Evolutionary conservation across 1,139 yeast genomes (phyloP).

Genomic region (Kodamaea alishanica): DNA sequence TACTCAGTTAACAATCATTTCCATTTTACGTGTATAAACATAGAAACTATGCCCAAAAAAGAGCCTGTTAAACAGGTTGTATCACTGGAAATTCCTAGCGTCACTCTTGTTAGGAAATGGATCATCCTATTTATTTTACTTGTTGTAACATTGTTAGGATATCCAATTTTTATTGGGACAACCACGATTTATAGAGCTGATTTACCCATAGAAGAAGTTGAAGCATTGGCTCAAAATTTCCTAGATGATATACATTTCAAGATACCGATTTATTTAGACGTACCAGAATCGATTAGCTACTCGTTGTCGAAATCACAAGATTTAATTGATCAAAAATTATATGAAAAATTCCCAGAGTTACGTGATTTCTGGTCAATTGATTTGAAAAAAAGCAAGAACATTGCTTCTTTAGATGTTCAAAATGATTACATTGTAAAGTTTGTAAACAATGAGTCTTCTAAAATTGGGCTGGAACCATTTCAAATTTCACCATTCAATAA

Average conservation of each 20-base stretch:
- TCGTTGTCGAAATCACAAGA: constrained; percentile 29
- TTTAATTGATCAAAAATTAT: constrained; percentile 25
- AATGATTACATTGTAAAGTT: constrained; percentile 25
- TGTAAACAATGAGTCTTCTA: constrained; percentile 9
- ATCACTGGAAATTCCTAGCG: constrained; percentile 4
- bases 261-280: constrained; percentile 58
- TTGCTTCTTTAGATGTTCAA: constrained; percentile 7
- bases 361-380: constrained; percentile 28
- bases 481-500: constrained; percentile 35
- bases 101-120: constrained; percentile 11
- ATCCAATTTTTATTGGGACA: constrained; percentile 69
- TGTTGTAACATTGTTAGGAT: constrained; percentile 45
- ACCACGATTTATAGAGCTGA: constrained; percentile 76
- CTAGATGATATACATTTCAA: constrained; percentile 35
- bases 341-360: constrained; percentile 20
- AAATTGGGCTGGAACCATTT: constrained; percentile 16
- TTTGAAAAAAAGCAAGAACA: constrained; percentile 13
- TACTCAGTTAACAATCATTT: too few relatives aligned
- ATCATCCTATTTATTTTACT: constrained; percentile 34
- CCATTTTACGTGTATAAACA: neutral
- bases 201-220: constrained; percentile 57
- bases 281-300: constrained; percentile 25
- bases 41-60: constrained; percentile 1
- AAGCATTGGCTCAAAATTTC: constrained; percentile 34
- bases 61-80: too few relatives aligned